These are phyloP conservation scores for Vanderwaltozyma verrucispora DNA, from an alignment of 805 yeast genomes.

Conservation along the genomic window DNA sequence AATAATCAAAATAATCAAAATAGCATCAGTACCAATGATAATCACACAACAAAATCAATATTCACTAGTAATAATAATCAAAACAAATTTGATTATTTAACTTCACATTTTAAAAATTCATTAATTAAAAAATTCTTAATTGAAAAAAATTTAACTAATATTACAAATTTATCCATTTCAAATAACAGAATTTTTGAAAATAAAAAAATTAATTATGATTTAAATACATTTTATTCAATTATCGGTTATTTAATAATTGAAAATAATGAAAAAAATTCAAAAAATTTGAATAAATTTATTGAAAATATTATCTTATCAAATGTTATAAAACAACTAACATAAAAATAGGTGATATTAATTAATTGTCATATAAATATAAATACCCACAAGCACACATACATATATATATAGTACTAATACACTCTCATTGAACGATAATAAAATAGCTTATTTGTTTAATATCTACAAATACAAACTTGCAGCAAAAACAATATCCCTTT, in stretches of 20 bases:
- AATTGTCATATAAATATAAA: no score
- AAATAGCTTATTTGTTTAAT: neutral
- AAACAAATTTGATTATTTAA: no score
- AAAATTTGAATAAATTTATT: neutral
- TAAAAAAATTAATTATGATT: neutral
- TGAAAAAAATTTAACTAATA: neutral
- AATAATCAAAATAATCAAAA: neutral
- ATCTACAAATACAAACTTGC: slow-evolving; percentile 73
- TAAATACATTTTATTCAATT: slow-evolving; percentile 1
- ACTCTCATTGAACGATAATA: no score
- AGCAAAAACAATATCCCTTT: slow-evolving; percentile 94
- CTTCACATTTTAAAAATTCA: neutral
- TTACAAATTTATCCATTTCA: slow-evolving; percentile 4
- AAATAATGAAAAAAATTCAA: neutral
- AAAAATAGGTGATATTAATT: no score
- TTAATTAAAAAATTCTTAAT: neutral
- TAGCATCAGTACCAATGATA: neutral
- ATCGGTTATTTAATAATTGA: neutral
- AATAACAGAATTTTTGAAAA: slow-evolving; percentile 2
- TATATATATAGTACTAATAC: no score
- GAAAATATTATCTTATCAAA: neutral
- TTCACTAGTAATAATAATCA: no score
- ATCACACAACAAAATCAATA: no score
- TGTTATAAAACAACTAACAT: neutral
- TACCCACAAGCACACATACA: no score